A percentile compares a stretch with the other conserved stretches of the same genome.
These are phyloP conservation scores for Phymatotrichopsis omnivora DNA, from an alignment of 2,329 filamentous ascomycete genomes.

Conservation along the genomic window DNA sequence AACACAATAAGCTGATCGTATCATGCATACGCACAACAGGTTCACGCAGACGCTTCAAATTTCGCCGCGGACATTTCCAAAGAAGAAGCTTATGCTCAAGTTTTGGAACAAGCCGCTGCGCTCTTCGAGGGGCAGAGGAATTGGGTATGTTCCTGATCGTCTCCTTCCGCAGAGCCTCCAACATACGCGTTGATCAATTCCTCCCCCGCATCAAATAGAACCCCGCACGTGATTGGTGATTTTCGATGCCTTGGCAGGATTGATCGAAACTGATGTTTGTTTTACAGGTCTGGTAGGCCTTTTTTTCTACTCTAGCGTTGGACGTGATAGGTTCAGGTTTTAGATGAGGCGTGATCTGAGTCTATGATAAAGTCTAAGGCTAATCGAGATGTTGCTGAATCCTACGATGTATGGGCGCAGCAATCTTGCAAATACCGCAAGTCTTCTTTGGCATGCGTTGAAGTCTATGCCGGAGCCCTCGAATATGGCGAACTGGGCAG, in stretches of 20 bases:
- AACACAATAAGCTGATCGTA: constrained; percentile 9
- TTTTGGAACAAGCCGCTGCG: constrained; percentile 58
- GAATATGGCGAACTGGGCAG: constrained; percentile 65
- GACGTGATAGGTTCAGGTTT: too few species aligned
- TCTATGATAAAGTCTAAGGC: too few species aligned
- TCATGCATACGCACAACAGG: too few species aligned
- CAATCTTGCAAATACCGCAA: constrained; percentile 66
- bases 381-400: too few species aligned
- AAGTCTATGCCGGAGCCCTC: constrained; percentile 59
- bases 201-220: too few species aligned
- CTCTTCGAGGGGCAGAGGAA: constrained; percentile 65
- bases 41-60: constrained; percentile 69
- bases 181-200: too few species aligned
- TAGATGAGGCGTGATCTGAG: too few species aligned
- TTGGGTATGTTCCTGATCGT: constrained; percentile 49
- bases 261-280: constrained; percentile 1
- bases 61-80: constrained; percentile 59
- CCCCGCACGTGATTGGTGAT: background rate
- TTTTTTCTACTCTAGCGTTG: constrained; percentile 7
- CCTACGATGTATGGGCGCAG: too few species aligned
- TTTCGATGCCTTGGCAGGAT: constrained; percentile 9
- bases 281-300: constrained; percentile 38
- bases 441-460: constrained; percentile 69
- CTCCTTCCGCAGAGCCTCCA: background rate
- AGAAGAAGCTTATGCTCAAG: constrained; percentile 61